Evolutionary conservation across 2,329 filamentous ascomycete genomes (phyloP).

Genomic region (Cyclaneusma minus): DNA sequence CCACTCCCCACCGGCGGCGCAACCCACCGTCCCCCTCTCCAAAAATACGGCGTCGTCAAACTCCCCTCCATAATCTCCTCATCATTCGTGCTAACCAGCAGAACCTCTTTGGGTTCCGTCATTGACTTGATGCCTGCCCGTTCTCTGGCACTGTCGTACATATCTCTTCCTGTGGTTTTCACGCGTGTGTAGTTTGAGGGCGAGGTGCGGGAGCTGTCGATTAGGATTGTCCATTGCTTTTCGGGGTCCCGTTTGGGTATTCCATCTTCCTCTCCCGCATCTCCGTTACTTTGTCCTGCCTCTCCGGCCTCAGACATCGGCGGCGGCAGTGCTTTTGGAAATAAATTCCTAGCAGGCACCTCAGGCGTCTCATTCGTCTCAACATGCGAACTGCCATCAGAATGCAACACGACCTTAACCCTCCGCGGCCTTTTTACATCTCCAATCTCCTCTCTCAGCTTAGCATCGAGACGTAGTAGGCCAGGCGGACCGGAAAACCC

Average conservation of each 20-base stretch:
- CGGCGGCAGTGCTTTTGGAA: constrained; percentile 37
- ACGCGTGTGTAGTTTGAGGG: constrained; percentile 58
- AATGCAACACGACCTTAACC: constrained; percentile 38
- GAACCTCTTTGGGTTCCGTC: constrained; percentile 48
- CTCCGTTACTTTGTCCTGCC: background rate
- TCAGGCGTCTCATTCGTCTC: constrained; percentile 22
- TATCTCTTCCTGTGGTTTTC: constrained; percentile 64
- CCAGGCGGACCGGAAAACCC: constrained; percentile 29
- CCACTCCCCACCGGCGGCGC: constrained; percentile 67
- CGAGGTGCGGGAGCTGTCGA: constrained; percentile 34
- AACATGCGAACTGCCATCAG: constrained; percentile 29
- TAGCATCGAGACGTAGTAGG: constrained; percentile 28
- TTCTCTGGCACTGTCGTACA: constrained; percentile 56
- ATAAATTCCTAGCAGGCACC: constrained; percentile 34
- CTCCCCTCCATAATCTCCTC: constrained; percentile 73
- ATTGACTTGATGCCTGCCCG: constrained; percentile 36
- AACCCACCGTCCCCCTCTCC: constrained; percentile 56
- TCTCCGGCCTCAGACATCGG: constrained; percentile 18
- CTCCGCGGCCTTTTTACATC: constrained; percentile 23
- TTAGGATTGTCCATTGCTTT: constrained; percentile 27
- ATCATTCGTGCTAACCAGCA: constrained; percentile 47
- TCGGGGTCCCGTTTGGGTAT: constrained; percentile 9
- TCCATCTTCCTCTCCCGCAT: constrained; percentile 7
- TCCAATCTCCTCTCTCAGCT: constrained; percentile 18
- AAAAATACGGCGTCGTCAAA: constrained; percentile 70